Conservation (phyloP, 441 rosid species). For the Rhodomyrtus psidioides region DNA sequence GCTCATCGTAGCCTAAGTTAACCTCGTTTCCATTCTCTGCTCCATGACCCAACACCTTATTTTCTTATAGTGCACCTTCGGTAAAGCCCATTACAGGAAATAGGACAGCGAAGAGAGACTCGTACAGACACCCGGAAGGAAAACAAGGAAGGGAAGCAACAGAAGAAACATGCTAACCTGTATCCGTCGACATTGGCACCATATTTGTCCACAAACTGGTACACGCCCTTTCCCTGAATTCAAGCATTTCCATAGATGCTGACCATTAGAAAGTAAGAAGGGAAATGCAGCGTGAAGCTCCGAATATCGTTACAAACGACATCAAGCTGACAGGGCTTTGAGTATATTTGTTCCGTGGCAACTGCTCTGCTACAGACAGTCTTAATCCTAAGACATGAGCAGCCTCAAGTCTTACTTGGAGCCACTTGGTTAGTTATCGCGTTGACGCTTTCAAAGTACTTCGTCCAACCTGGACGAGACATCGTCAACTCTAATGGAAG, state of each 20-base stretch:
- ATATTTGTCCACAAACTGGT: constrained; percentile 84
- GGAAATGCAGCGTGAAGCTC: background rate
- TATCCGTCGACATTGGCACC: constrained; percentile 96
- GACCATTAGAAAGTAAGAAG: background rate
- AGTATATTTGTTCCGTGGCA: background rate
- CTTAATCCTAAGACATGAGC: background rate
- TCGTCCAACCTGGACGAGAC: background rate
- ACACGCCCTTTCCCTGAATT: constrained; percentile 84
- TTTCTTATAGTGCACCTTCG: background rate
- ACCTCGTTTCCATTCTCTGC: background rate
- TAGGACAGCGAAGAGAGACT: background rate
- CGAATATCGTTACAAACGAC: background rate
- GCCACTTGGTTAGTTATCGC: background rate
- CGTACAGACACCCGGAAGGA: background rate
- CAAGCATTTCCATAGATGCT: background rate
- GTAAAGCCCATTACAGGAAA: background rate
- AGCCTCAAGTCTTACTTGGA: background rate
- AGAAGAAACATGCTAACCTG: constrained; percentile 31
- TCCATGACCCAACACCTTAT: background rate
- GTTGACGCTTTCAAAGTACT: background rate
- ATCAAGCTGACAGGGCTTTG: background rate
- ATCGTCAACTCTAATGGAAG: background rate
- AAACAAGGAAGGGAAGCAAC: background rate
- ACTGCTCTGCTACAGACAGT: background rate
- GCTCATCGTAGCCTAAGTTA: background rate